A percentile compares a stretch with the other conserved stretches of the same genome.
These are phyloP conservation scores for Kalanchoe fedtschenkoi DNA, from an alignment of 164 flowering plant genomes.

Conservation along the genomic window DNA sequence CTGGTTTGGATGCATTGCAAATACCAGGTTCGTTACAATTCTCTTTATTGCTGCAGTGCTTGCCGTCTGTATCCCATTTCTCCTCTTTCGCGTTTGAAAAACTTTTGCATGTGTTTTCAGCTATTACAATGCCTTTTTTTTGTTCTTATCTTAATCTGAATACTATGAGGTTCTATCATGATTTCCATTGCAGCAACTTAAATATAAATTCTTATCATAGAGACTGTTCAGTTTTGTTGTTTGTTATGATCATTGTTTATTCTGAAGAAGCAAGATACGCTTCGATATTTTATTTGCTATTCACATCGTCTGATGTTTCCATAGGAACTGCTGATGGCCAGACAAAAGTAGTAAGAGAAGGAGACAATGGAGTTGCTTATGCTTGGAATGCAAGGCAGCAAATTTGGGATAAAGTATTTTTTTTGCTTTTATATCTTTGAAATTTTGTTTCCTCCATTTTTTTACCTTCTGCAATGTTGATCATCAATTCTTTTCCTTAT, in stretches of 20 bases:
- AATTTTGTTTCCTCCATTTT: neutral
- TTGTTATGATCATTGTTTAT: neutral
- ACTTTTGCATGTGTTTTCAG: neutral
- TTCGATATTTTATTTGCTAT: neutral
- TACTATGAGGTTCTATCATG: neutral
- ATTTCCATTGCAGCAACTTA: neutral
- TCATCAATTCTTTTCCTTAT: neutral
- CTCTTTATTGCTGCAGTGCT: neutral
- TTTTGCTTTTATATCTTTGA: neutral
- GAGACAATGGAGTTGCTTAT: constrained; percentile 97
- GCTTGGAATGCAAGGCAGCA: constrained; percentile 74
- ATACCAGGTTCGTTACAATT: constrained; percentile 53
- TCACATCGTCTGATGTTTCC: constrained; percentile 8
- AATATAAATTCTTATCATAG: neutral
- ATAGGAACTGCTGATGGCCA: constrained; percentile 86
- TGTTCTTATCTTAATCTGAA: neutral
- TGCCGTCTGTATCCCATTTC: neutral
- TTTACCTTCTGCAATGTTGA: neutral
- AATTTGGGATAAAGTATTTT: constrained; percentile 80
- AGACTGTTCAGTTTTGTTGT: neutral
- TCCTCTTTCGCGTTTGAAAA: too few relatives aligned
- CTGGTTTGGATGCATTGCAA: constrained; percentile 74
- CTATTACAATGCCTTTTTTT: neutral
- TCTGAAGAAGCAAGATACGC: neutral
- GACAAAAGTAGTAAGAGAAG: constrained; percentile 89